Evolutionary conservation across 768 basidiomycete genomes (phyloP).

Genomic region (Jaapia argillacea): DNA sequence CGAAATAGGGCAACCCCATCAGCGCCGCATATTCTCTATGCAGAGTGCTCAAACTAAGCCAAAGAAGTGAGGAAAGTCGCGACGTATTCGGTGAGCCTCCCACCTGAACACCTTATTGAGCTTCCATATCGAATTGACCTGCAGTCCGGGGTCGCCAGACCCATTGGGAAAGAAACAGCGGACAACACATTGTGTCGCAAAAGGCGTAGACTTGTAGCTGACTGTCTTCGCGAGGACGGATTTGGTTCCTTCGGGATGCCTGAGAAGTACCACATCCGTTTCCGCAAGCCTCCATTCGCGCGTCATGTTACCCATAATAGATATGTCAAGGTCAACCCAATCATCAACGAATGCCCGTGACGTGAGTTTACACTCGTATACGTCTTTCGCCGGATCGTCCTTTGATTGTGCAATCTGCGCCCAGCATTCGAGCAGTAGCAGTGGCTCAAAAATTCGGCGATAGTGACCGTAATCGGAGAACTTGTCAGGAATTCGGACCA

Average conservation of each 20-base stretch:
- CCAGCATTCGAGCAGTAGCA: slow-evolving; percentile 87
- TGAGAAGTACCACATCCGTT: slow-evolving; percentile 77
- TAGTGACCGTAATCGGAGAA: slow-evolving; percentile 66
- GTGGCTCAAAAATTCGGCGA: slow-evolving; percentile 67
- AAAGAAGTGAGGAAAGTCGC: slow-evolving; percentile 5
- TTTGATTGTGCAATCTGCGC: slow-evolving; percentile 75
- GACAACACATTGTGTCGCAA: slow-evolving; percentile 46
- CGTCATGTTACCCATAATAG: slow-evolving; percentile 44
- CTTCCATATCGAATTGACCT: slow-evolving; percentile 58
- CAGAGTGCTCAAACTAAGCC: slow-evolving; percentile 72
- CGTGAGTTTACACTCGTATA: slow-evolving; percentile 52
- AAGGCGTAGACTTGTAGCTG: slow-evolving; percentile 28
- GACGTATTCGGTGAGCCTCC: no score
- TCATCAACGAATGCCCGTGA: slow-evolving; percentile 68
- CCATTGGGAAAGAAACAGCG: slow-evolving; percentile 37
- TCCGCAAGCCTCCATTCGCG: slow-evolving; percentile 74
- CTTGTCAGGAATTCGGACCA: slow-evolving; percentile 44
- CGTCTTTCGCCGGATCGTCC: slow-evolving; percentile 40
- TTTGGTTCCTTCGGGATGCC: slow-evolving; percentile 41
- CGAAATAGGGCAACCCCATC: slow-evolving; percentile 73
- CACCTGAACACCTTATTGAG: slow-evolving; percentile 80
- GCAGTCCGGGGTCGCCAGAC: slow-evolving; percentile 48
- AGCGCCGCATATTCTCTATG: slow-evolving; percentile 90
- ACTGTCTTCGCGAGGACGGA: slow-evolving; percentile 66
- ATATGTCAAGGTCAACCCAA: slow-evolving; percentile 73